A percentile compares a stretch with the other conserved stretches of the same genome.
Conservation (phyloP, 2,329 filamentous ascomycete genomes). For the Monosporascus sp. region DNA sequence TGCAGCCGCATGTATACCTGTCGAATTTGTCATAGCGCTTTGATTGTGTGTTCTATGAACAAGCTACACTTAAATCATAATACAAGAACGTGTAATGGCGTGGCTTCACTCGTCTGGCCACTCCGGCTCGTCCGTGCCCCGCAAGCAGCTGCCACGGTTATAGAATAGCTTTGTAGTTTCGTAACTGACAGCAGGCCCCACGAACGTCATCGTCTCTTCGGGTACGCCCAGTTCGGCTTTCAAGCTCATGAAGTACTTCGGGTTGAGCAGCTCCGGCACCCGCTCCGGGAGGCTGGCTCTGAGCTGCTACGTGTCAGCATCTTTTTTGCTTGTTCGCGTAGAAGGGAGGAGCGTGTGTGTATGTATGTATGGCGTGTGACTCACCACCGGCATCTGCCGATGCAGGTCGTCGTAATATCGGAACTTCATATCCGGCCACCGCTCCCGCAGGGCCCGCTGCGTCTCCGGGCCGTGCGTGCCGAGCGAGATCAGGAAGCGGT, state of each 20-base stretch:
- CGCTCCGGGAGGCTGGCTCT: conserved; percentile 13
- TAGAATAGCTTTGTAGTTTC: conserved; percentile 22
- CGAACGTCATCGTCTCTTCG: conserved; percentile 23
- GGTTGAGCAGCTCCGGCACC: conserved; percentile 16
- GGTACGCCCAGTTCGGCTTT: conserved; percentile 20
- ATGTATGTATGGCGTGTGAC: neutral
- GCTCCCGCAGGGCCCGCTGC: conserved; percentile 16
- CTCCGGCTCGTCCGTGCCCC: conserved; percentile 19
- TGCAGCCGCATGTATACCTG: too few species aligned
- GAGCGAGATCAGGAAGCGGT: conserved; percentile 24
- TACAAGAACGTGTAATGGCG: neutral
- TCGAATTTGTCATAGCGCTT: too few species aligned
- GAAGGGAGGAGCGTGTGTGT: neutral
- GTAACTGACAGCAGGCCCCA: conserved; percentile 22
- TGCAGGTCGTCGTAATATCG: conserved; percentile 26
- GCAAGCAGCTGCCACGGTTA: conserved; percentile 23
- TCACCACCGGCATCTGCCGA: conserved; percentile 22
- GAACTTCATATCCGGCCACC: conserved; percentile 21
- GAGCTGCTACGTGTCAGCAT: neutral
- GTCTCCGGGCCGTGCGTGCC: conserved; percentile 18
- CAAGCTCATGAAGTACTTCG: conserved; percentile 18
- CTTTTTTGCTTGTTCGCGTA: neutral
- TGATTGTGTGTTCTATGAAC: too few species aligned
- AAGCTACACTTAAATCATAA: neutral
- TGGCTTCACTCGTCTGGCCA: conserved; percentile 15